phyloP scores from a whole-genome alignment of 495 filamentous ascomycete species.

The Tuber brumale region DNA sequence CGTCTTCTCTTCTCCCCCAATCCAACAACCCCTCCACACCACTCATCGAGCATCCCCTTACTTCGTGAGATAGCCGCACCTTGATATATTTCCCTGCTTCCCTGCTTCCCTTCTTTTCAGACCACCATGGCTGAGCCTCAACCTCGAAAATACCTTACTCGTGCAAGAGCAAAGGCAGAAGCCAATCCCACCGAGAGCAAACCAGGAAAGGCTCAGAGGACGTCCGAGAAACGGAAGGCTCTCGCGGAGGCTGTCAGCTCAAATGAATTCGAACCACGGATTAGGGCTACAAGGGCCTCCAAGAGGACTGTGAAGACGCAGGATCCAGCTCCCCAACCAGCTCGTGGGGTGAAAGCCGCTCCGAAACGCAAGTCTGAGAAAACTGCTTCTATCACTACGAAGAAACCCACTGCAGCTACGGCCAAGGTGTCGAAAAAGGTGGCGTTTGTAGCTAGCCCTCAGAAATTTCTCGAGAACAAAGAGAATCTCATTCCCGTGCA shows the following conservation, averaged over 20 bases:
- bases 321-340: not conserved
- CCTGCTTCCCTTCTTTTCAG: not conserved
- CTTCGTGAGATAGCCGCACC: not conserved
- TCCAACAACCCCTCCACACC: not conserved
- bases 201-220: constrained; percentile 6
- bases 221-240: constrained; percentile 11
- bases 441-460: constrained; percentile 8
- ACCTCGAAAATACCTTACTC: constrained; percentile 35
- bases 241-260: not conserved
- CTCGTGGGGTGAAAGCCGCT: constrained; percentile 19
- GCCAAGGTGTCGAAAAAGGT: constrained; percentile 28
- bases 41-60: not conserved
- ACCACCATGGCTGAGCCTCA: constrained; percentile 22
- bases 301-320: constrained; percentile 7
- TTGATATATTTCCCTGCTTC: not conserved
- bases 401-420: constrained; percentile 6
- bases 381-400: constrained; percentile 12
- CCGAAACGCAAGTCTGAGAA: constrained; percentile 32
- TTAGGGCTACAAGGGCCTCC: constrained; percentile 10
- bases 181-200: constrained; percentile 15
- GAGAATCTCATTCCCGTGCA: constrained; percentile 28
- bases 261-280: not conserved
- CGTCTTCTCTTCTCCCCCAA: not conserved
- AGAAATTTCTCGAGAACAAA: constrained; percentile 27
- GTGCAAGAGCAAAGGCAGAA: constrained; percentile 32